These are phyloP conservation scores for Zoysia matrella DNA, from an alignment of 202 grass and related monocot genomes.

Conservation along the genomic window DNA sequence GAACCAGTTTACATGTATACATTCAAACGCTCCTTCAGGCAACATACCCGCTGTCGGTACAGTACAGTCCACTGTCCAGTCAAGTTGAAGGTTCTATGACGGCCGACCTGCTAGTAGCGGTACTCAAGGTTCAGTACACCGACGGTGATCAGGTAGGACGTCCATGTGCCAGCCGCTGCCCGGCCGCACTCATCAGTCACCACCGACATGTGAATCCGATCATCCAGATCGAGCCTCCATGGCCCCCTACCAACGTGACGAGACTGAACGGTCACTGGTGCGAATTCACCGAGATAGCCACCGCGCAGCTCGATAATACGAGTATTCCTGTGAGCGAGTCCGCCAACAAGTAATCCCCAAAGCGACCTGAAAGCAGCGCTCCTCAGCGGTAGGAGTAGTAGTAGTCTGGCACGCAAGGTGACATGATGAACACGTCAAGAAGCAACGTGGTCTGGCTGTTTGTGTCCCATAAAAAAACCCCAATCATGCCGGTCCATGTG, in stretches of 20 bases:
- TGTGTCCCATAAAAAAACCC: not conserved
- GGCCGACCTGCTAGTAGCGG: not conserved
- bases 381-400: no score
- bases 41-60: no score
- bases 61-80: no score
- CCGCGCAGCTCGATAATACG: not conserved
- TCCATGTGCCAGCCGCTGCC: conserved; percentile 25
- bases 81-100: no score
- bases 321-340: not conserved
- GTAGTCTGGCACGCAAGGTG: not conserved
- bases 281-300: not conserved
- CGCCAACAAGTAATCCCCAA: not conserved
- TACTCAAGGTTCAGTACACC: not conserved
- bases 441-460: conserved; percentile 9
- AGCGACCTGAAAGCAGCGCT: not conserved
- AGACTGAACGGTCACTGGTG: not conserved
- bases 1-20: no score
- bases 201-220: not conserved
- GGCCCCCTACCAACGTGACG: not conserved
- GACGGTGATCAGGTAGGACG: conserved; percentile 18
- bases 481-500: not conserved
- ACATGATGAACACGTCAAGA: not conserved
- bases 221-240: not conserved
- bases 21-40: no score
- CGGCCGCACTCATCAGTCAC: conserved; percentile 9